phyloP scores from a whole-genome alignment of 768 basidiomycete species.

The Macrolepiota albuminosa region DNA sequence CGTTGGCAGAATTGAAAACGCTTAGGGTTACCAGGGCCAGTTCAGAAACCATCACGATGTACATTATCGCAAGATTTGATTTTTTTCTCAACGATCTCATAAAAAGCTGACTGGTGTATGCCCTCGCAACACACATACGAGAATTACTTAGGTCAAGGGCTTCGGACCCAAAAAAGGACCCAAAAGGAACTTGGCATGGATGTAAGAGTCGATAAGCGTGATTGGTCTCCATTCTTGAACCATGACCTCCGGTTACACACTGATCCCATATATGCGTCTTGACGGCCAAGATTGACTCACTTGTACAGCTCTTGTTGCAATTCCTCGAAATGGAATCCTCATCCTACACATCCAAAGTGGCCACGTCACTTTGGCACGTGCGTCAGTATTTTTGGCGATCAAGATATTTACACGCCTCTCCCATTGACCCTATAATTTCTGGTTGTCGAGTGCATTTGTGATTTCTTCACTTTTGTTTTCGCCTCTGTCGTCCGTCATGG shows the following conservation, averaged over 20 bases:
- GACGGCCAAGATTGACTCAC: neutral
- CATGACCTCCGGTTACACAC: neutral
- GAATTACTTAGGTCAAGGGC: neutral
- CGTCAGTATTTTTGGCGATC: constrained; percentile 19
- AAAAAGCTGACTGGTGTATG: neutral
- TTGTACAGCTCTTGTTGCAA: neutral
- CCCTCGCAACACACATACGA: neutral
- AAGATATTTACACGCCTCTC: neutral
- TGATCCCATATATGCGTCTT: neutral
- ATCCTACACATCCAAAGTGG: constrained; percentile 11
- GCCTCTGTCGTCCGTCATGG: constrained; percentile 37
- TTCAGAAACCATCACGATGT: neutral
- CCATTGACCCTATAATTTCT: constrained; percentile 2
- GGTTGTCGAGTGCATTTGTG: constrained; percentile 11
- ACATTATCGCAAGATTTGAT: neutral
- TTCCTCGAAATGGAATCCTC: neutral
- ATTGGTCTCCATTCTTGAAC: constrained; percentile 13
- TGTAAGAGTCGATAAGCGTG: constrained; percentile 29
- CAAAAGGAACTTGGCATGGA: constrained; percentile 1
- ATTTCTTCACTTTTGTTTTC: constrained; percentile 10
- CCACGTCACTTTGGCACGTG: constrained; percentile 41
- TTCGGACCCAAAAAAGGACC: neutral
- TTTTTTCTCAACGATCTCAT: neutral
- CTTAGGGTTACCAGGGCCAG: neutral
- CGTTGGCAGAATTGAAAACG: neutral